These are phyloP conservation scores for Cryphonectria carpinicola DNA, from an alignment of 2,329 filamentous ascomycete species.

Conservation along the genomic window DNA sequence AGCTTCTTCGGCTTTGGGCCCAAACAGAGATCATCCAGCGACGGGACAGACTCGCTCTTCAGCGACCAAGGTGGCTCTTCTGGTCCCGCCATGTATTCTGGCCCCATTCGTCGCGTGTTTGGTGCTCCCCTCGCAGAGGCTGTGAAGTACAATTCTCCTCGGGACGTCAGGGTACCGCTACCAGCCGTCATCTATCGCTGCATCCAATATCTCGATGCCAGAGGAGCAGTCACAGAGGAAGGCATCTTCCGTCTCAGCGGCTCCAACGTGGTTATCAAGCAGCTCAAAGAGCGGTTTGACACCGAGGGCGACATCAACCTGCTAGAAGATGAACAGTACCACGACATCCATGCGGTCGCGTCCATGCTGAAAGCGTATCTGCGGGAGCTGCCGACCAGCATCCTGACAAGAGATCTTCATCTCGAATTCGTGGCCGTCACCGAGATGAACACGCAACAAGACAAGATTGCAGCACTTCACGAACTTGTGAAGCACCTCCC, in stretches of 20 bases:
- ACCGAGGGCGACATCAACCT: slow-evolving; percentile 89
- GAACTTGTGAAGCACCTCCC: slow-evolving; percentile 81
- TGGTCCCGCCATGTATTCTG: slow-evolving; percentile 47
- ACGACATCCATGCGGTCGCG: slow-evolving; percentile 95
- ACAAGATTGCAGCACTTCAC: slow-evolving; percentile 78
- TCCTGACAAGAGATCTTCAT: slow-evolving; percentile 88
- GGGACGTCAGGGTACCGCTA: slow-evolving; percentile 73
- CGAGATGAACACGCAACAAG: slow-evolving; percentile 73
- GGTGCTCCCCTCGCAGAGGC: slow-evolving; percentile 85
- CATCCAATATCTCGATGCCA: slow-evolving; percentile 86
- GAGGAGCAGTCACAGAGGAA: slow-evolving; percentile 82
- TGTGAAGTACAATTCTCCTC: slow-evolving; percentile 76
- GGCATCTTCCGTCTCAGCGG: slow-evolving; percentile 96
- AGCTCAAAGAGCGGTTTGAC: slow-evolving; percentile 90
- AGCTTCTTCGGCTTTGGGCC: slow-evolving; percentile 73
- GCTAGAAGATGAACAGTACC: slow-evolving; percentile 78
- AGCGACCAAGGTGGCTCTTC: slow-evolving; percentile 52
- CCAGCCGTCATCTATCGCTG: slow-evolving; percentile 95
- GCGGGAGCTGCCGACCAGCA: slow-evolving; percentile 86
- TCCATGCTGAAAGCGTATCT: slow-evolving; percentile 93
- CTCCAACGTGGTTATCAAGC: slow-evolving; percentile 94
- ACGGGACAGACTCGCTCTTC: slow-evolving; percentile 61
- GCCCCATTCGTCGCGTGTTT: slow-evolving; percentile 74
- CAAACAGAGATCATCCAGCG: slow-evolving; percentile 61
- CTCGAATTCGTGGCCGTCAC: slow-evolving; percentile 84